Conservation (phyloP, 129 eudicot genomes). For the carrot (Daucus carota) region DNA sequence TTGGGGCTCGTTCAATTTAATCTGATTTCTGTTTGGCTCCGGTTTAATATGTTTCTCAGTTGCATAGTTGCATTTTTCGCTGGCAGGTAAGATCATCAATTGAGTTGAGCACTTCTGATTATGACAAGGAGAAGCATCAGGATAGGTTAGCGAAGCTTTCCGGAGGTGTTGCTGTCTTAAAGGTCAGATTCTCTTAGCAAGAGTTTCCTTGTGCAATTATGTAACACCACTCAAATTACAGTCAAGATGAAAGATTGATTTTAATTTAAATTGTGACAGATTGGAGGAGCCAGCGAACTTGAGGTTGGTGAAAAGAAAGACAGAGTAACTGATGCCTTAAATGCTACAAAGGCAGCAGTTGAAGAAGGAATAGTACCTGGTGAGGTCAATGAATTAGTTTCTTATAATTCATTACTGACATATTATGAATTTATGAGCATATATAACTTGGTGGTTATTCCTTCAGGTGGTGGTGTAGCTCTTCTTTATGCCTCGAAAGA, state of each 20-base stretch:
- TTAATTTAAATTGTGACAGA: constrained; percentile 20
- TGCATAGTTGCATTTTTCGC: background rate
- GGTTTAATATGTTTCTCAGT: background rate
- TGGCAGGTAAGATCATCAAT: constrained; percentile 63
- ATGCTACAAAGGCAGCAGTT: constrained; percentile 93
- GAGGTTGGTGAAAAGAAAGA: constrained; percentile 90
- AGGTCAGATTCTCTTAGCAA: constrained; percentile 29
- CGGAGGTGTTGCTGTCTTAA: constrained; percentile 90
- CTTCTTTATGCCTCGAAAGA: constrained; percentile 81
- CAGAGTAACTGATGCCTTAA: constrained; percentile 78
- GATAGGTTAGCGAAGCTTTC: constrained; percentile 89
- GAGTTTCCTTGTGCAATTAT: background rate
- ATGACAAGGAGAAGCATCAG: constrained; percentile 81
- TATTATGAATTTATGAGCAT: too few species aligned
- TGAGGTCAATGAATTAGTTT: background rate
- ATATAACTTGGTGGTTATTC: background rate
- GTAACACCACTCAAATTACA: too few species aligned
- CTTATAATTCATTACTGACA: background rate
- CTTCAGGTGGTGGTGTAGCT: constrained; percentile 86
- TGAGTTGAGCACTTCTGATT: constrained; percentile 72
- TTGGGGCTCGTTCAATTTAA: constrained; percentile 4
- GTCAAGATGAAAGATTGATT: background rate
- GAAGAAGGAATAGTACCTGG: constrained; percentile 93
- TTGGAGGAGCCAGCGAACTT: constrained; percentile 93
- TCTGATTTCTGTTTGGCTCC: background rate